Base-by-base conservation (phyloP, 306 rosid genomes). In the Malus sylvestris region DNA sequence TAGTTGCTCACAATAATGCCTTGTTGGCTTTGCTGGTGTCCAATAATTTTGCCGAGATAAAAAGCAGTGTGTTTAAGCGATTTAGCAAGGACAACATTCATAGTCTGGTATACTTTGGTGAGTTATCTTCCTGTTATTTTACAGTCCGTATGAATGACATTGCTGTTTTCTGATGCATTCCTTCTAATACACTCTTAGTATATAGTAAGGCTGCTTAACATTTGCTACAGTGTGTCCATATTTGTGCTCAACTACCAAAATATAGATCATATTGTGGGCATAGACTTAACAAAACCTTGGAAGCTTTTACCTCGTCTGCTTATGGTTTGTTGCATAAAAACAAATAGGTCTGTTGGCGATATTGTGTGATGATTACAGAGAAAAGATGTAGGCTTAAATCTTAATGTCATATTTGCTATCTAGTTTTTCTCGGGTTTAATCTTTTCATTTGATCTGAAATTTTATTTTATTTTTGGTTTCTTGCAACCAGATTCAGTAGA, bases 1-100 rank as follows among this genome's bases (percentile, higher is more conserved):
- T 95, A 55, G 97, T 92, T 76, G 97, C 99, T 76, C 99, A 92
- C 89, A 95, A 95, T 78, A 95, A 95, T 13, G 97, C 99, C 22
- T 76, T 95, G 87, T 87, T 88, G 5, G 99, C 99, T 75, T 88
- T 95, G 84, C 83, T 95, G 91, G 97, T 95, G 72, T 95, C 99
- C 71, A 95, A 95, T 83, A 95, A 95, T 86, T 95, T 95, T 82
- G 89, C 97, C 33, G 99, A 95, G 93, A 95, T 95, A 64, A 95
- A 95, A 83, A 91, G 97, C 90, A 95, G 82, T 35, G 99, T 92
- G 68, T 95, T 95, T 77, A 95, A 95, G 88, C 92, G 97, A 27
- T 92, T 80, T 68, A 95, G 99, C 81, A 88, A 69, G 78, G 99
- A 92, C 72, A 95, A 95, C 78, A 91, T 95, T 84, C 99, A 92